A percentile compares a stretch with the other conserved stretches of the same genome.
Evolutionary conservation across 306 rosid species (phyloP).

Genomic region (Trichosanthes truncata): DNA sequence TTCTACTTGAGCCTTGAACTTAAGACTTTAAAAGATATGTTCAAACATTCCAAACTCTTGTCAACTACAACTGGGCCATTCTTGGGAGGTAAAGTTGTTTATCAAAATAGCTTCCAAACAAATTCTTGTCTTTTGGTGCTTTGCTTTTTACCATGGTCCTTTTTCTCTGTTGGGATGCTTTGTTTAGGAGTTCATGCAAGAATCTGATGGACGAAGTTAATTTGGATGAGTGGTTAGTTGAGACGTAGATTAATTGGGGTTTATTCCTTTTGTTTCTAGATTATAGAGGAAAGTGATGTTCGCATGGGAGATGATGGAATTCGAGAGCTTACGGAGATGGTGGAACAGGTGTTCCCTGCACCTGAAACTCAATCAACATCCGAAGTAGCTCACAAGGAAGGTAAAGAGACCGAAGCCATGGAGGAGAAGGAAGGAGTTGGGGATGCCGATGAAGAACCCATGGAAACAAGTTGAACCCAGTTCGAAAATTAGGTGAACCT

Average conservation of each 20-base stretch:
- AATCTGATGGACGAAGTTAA: not conserved
- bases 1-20: not conserved
- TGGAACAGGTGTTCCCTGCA: constrained; percentile 32
- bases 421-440: not conserved
- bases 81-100: not conserved
- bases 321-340: constrained; percentile 37
- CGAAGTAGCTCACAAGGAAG: not conserved
- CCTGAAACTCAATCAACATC: not conserved
- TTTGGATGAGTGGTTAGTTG: not conserved
- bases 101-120: not conserved
- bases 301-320: constrained; percentile 37
- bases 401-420: not conserved
- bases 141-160: not conserved
- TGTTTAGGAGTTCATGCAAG: not conserved
- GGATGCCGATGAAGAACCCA: not conserved
- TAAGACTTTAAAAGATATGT: not conserved
- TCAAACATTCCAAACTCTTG: not conserved
- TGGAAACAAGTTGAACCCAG: not conserved
- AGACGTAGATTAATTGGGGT: not conserved
- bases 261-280: constrained; percentile 21
- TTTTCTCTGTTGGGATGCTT: not conserved
- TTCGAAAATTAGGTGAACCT: not conserved
- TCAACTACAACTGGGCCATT: not conserved
- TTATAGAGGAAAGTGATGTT: constrained; percentile 27
- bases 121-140: not conserved